Evolutionary conservation across 2,329 filamentous ascomycete genomes (phyloP).

Genomic region (Zymoseptoria brevis): DNA sequence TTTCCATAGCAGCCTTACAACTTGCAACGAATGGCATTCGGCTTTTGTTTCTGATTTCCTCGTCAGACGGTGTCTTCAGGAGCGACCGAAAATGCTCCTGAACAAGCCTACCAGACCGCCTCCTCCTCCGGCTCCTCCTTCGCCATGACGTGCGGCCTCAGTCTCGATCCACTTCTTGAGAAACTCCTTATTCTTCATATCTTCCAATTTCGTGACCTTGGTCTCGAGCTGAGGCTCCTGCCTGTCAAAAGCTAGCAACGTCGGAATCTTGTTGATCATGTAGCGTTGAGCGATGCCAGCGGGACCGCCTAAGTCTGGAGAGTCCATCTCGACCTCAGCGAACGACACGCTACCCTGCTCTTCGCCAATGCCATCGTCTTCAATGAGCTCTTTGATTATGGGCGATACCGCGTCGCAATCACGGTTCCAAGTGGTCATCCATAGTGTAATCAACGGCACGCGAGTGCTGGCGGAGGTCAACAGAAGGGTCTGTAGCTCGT

Average conservation of each 20-base stretch:
- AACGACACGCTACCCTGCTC: slow-evolving; percentile 39
- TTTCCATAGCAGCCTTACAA: not conserved
- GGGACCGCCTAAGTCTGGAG: slow-evolving; percentile 33
- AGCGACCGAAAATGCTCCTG: slow-evolving; percentile 29
- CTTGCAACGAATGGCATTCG: not conserved
- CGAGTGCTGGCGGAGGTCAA: slow-evolving; percentile 40
- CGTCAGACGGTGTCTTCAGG: not conserved
- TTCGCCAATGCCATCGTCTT: slow-evolving; percentile 39
- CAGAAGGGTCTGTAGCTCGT: slow-evolving; percentile 42
- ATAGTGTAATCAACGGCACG: slow-evolving; percentile 41
- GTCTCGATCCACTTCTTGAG: slow-evolving; percentile 41
- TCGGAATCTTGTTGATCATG: slow-evolving; percentile 42
- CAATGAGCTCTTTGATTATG: slow-evolving; percentile 36
- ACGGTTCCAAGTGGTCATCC: slow-evolving; percentile 43
- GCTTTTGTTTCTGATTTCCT: not conserved
- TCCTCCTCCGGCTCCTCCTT: slow-evolving; percentile 37
- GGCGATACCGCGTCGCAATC: slow-evolving; percentile 39
- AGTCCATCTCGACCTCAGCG: slow-evolving; percentile 43
- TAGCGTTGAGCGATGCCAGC: slow-evolving; percentile 35
- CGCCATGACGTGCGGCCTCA: slow-evolving; percentile 40
- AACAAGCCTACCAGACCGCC: slow-evolving; percentile 29
- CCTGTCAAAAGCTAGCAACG: slow-evolving; percentile 43
- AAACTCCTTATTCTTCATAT: slow-evolving; percentile 39
- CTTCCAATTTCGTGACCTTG: slow-evolving; percentile 35
- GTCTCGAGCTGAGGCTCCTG: slow-evolving; percentile 44